Conservation (phyloP, 1,284 basidiomycete species). For the Somion occarium region DNA sequence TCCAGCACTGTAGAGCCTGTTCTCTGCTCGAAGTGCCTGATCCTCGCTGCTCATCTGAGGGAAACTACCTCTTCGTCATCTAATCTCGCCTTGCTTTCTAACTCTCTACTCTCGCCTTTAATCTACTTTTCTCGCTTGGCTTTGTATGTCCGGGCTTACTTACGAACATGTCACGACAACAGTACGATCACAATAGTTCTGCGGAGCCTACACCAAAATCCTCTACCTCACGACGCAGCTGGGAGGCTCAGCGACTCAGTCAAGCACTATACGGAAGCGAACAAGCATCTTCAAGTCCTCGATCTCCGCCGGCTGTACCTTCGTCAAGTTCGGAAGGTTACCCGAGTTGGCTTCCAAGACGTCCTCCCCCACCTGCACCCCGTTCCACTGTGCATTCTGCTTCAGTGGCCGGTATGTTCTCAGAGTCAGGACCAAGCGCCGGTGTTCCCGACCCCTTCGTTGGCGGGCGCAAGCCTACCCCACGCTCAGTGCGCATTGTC, state of each 20-base stretch:
- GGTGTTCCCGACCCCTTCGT: constrained; percentile 30
- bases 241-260: constrained; percentile 11
- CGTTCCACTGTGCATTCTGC: constrained; percentile 64
- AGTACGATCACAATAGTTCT: constrained; percentile 23
- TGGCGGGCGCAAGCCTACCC: constrained; percentile 68
- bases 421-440: constrained; percentile 34
- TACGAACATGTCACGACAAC: constrained; percentile 30
- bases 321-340: constrained; percentile 57
- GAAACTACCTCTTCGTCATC: constrained; percentile 24
- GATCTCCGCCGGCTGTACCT: constrained; percentile 22
- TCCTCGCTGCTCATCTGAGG: constrained; percentile 16
- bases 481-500: constrained; percentile 74
- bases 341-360: constrained; percentile 74
- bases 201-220: constrained; percentile 25
- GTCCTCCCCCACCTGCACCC: constrained; percentile 72
- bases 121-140: constrained; percentile 6
- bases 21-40: constrained; percentile 25
- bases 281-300: constrained; percentile 20
- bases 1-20: constrained; percentile 24
- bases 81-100: constrained; percentile 11
- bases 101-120: constrained; percentile 12
- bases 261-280: constrained; percentile 17
- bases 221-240: constrained; percentile 21
- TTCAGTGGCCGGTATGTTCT: constrained; percentile 35
- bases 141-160: constrained; percentile 20